phyloP scores from a whole-genome alignment of 2,329 filamentous ascomycete genomes.

The Geosmithia morbida region DNA sequence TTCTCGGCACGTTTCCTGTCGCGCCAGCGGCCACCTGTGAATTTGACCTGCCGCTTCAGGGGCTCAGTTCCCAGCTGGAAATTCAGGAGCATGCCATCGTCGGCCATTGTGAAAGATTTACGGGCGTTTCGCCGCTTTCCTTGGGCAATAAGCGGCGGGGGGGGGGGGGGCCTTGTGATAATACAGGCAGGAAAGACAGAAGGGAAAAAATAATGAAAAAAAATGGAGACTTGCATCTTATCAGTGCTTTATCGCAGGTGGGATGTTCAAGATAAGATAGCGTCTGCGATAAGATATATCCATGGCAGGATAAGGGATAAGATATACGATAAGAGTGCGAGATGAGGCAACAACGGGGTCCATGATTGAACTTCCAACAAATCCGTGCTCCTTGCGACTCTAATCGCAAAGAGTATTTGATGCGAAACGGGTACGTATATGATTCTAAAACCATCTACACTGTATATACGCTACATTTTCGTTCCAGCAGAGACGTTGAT shows the following conservation, averaged over 20 bases:
- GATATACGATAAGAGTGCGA: no score
- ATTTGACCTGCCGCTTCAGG: conserved; percentile 43
- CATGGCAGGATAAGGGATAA: no score
- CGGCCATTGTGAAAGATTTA: conserved; percentile 49
- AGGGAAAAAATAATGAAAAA: background rate
- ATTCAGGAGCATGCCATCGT: conserved; percentile 91
- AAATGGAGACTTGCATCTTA: background rate
- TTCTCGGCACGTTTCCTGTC: conserved; percentile 60
- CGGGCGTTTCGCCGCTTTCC: background rate
- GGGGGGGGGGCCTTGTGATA: background rate
- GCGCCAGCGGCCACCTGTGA: conserved; percentile 89
- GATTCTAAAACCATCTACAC: no score
- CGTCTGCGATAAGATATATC: background rate
- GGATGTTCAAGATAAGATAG: background rate
- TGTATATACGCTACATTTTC: no score
- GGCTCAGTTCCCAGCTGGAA: conserved; percentile 64
- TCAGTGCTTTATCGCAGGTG: conserved; percentile 1
- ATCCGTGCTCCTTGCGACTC: no score
- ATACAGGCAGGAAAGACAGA: background rate
- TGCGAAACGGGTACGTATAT: no score
- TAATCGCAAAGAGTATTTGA: no score
- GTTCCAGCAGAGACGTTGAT: no score
- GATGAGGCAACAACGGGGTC: no score
- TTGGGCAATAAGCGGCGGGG: background rate
- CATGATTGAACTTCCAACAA: no score